These are phyloP conservation scores for Phytophthora cryptogea DNA, from an alignment of 352 stramenopile genomes.

Conservation along the genomic window DNA sequence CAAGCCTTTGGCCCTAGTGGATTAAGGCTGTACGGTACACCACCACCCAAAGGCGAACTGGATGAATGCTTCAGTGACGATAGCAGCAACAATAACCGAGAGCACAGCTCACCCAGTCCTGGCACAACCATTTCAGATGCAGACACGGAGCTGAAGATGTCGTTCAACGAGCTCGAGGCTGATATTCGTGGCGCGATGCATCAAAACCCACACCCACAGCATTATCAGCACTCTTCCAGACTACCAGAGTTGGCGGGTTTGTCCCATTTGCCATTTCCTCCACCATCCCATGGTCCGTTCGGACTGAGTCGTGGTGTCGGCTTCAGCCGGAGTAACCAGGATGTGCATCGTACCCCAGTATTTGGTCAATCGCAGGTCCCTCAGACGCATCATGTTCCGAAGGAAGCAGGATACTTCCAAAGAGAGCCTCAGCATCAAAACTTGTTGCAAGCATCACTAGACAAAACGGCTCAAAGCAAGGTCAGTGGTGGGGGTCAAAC, in stretches of 20 bases:
- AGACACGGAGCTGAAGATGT: slow-evolving; percentile 44
- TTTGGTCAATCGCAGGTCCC: slow-evolving; percentile 18
- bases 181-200: slow-evolving; percentile 38
- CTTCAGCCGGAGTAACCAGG: slow-evolving; percentile 27
- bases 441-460: slow-evolving; percentile 50
- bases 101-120: slow-evolving; percentile 21
- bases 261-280: slow-evolving; percentile 24
- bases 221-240: slow-evolving; percentile 26
- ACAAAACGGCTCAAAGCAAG: slow-evolving; percentile 23
- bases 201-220: slow-evolving; percentile 26
- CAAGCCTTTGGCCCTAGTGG: slow-evolving; percentile 64
- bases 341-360: slow-evolving; percentile 12
- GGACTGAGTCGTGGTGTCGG: slow-evolving; percentile 15
- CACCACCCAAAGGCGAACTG: slow-evolving; percentile 33
- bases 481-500: slow-evolving; percentile 19
- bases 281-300: slow-evolving; percentile 27
- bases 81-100: slow-evolving; percentile 35
- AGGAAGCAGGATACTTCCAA: slow-evolving; percentile 76
- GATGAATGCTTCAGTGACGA: slow-evolving; percentile 35
- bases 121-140: slow-evolving; percentile 18
- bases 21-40: slow-evolving; percentile 49
- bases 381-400: slow-evolving; percentile 14
- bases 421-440: slow-evolving; percentile 83
- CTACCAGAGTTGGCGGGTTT: slow-evolving; percentile 30
- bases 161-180: slow-evolving; percentile 40